Percentiles rank a stretch among this genome's conserved stretches.
Evolutionary conservation across 169 alveolate species (phyloP).

Genomic region (Babesia divergens): DNA sequence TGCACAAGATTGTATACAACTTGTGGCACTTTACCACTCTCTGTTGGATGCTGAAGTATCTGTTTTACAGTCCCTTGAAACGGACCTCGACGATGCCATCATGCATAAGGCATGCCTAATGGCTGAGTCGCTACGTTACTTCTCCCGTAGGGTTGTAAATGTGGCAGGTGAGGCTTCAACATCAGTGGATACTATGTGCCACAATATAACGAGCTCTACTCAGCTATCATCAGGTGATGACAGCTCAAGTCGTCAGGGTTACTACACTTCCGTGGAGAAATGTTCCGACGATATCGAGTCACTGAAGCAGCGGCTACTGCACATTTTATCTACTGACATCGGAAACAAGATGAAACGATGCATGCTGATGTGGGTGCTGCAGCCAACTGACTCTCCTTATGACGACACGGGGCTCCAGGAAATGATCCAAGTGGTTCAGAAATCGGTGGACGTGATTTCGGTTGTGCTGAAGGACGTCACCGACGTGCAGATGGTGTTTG

Average conservation of each 20-base stretch:
- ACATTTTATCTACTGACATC: neutral
- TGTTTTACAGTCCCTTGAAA: neutral
- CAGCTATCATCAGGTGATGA: neutral
- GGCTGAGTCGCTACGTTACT: slow-evolving; percentile 26
- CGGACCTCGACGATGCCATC: neutral
- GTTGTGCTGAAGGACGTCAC: slow-evolving; percentile 3
- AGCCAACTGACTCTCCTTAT: neutral
- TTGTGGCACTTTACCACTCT: slow-evolving; percentile 9
- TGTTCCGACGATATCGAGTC: slow-evolving; percentile 17
- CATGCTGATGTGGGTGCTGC: neutral
- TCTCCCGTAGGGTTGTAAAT: slow-evolving; percentile 18
- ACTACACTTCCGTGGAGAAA: neutral
- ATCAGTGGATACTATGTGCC: neutral
- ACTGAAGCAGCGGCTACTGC: slow-evolving; percentile 1
- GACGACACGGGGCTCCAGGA: slow-evolving; percentile 9
- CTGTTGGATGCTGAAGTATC: slow-evolving; percentile 25
- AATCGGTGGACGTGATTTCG: neutral
- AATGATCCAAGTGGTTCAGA: slow-evolving; percentile 8
- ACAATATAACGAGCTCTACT: neutral
- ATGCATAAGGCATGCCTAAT: slow-evolving; percentile 12
- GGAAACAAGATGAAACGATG: neutral
- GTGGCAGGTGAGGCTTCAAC: neutral
- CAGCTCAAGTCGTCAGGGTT: neutral
- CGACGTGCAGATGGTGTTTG: slow-evolving; percentile 18
- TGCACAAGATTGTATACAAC: slow-evolving; percentile 7